A percentile compares a stretch with the other conserved stretches of the same genome.
These are phyloP conservation scores for Dactylellina leptospora DNA, from an alignment of 2,329 filamentous ascomycete genomes.

Conservation along the genomic window DNA sequence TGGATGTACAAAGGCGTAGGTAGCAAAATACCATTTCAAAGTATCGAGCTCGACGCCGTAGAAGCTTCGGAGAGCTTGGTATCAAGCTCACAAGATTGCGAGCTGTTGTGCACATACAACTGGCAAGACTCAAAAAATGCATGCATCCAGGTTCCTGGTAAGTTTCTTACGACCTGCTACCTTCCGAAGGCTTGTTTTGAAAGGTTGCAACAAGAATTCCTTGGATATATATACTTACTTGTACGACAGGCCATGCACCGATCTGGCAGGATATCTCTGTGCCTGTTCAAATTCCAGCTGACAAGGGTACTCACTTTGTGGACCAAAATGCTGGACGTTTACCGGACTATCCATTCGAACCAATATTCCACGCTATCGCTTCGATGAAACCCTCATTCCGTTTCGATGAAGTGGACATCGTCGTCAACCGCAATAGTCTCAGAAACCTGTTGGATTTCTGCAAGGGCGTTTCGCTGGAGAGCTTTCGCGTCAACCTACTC, in stretches of 20 bases:
- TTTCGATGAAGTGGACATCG: conserved; percentile 56
- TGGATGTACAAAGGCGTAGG: conserved; percentile 8
- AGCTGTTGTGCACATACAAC: conserved; percentile 15
- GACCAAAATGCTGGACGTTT: conserved; percentile 58
- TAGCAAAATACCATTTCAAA: neutral
- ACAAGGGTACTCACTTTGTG: conserved; percentile 44
- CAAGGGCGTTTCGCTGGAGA: conserved; percentile 54
- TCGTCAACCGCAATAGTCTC: conserved; percentile 58
- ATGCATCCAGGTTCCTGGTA: conserved; percentile 11
- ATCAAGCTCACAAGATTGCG: neutral
- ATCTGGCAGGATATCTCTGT: neutral
- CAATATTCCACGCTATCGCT: conserved; percentile 56
- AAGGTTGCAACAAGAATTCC: neutral
- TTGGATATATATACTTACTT: neutral
- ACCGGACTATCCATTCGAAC: conserved; percentile 56
- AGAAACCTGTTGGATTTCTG: conserved; percentile 58
- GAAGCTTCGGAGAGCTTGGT: neutral
- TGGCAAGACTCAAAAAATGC: conserved; percentile 7
- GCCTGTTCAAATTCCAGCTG: neutral
- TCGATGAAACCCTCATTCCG: conserved; percentile 54
- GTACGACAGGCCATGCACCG: neutral
- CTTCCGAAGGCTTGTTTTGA: neutral
- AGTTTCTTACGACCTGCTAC: neutral
- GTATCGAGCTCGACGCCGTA: neutral
- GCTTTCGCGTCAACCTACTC: conserved; percentile 59